phyloP scores from a whole-genome alignment of 2,329 filamentous ascomycete species.

The Laburnicola sp. region DNA sequence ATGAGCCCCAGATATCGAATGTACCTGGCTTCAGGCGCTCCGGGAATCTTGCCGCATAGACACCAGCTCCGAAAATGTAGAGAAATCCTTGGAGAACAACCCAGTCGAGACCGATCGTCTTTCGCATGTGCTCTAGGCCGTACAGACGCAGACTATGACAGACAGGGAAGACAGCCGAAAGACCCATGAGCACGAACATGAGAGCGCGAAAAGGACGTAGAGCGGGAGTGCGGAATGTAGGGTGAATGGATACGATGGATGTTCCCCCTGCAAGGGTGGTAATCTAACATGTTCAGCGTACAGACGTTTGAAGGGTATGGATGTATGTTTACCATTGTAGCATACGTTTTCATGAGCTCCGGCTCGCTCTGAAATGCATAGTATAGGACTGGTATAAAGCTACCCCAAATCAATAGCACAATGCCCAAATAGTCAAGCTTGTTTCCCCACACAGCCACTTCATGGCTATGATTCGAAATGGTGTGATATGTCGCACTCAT shows the following conservation, averaged over 20 bases:
- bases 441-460: constrained; percentile 81
- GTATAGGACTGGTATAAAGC: constrained; percentile 79
- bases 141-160: constrained; percentile 72
- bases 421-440: constrained; percentile 95
- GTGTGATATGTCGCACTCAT: constrained; percentile 75
- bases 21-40: constrained; percentile 75
- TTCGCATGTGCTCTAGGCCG: constrained; percentile 66
- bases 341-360: constrained; percentile 68
- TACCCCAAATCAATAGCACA: constrained; percentile 86
- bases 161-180: constrained; percentile 82
- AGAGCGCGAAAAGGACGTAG: constrained; percentile 83
- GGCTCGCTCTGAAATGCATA: constrained; percentile 64
- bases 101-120: constrained; percentile 79
- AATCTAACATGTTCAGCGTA: constrained; percentile 60
- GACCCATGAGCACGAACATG: constrained; percentile 87
- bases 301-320: background rate
- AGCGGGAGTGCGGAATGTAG: constrained; percentile 78
- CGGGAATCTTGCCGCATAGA: constrained; percentile 86
- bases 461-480: constrained; percentile 79
- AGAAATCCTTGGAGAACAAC: constrained; percentile 76
- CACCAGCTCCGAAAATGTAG: constrained; percentile 81
- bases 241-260: constrained; percentile 73
- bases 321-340: constrained; percentile 63
- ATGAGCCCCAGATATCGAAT: constrained; percentile 91
- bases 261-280: constrained; percentile 76